A percentile compares a stretch with the other conserved stretches of the same genome.
Conservation (phyloP, 2,329 filamentous ascomycete genomes). For the Neoascochyta sp. region DNA sequence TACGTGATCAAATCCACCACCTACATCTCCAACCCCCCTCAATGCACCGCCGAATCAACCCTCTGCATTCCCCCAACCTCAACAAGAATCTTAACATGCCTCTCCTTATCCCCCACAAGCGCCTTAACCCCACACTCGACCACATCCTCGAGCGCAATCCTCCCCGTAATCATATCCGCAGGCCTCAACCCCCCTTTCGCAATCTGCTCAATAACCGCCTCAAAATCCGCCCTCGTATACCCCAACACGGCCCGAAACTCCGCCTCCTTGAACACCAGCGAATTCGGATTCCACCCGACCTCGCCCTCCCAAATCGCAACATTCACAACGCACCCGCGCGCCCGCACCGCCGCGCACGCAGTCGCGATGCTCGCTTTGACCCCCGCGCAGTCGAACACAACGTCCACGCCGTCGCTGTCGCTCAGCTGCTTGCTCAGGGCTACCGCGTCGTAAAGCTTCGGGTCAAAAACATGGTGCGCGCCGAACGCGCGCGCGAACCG, state of each 20-base stretch:
- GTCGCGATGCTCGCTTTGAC: slow-evolving; percentile 47
- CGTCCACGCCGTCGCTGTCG: slow-evolving; percentile 51
- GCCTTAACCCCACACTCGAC: slow-evolving; percentile 57
- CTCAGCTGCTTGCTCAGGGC: slow-evolving; percentile 47
- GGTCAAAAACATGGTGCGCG: slow-evolving; percentile 54
- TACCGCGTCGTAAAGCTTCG: slow-evolving; percentile 50
- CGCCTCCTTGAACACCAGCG: slow-evolving; percentile 53
- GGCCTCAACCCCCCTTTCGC: slow-evolving; percentile 23
- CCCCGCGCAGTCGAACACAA: slow-evolving; percentile 62
- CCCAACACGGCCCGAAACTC: slow-evolving; percentile 50
- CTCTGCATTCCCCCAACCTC: slow-evolving; percentile 35
- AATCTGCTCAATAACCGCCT: slow-evolving; percentile 55
- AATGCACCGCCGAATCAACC: slow-evolving; percentile 12
- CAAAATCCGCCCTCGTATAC: slow-evolving; percentile 54
- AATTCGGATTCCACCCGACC: slow-evolving; percentile 53
- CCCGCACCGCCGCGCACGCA: slow-evolving; percentile 49
- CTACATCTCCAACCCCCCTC: neutral
- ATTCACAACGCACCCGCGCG: slow-evolving; percentile 58
- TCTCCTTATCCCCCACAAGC: slow-evolving; percentile 58
- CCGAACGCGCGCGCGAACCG: slow-evolving; percentile 53
- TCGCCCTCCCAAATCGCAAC: slow-evolving; percentile 62
- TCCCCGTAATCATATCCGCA: slow-evolving; percentile 57
- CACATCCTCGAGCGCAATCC: slow-evolving; percentile 53
- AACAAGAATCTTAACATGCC: slow-evolving; percentile 61
- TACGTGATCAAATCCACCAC: too few species aligned